These are phyloP conservation scores for Ogataea nakhonphanomensis DNA, from an alignment of 805 yeast genomes.

Conservation along the genomic window DNA sequence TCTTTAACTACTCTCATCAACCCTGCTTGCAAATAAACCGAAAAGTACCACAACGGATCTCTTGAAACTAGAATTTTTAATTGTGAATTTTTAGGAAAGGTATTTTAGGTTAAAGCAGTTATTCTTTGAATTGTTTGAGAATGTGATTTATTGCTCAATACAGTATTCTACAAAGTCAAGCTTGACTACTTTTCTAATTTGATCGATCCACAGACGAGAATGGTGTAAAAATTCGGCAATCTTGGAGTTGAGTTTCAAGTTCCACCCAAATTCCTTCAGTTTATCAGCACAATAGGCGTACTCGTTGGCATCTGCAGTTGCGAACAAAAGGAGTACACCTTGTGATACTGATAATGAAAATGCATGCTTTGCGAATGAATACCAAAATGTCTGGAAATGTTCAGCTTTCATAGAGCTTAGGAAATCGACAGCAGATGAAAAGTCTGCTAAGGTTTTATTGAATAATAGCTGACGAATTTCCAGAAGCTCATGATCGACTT, in stretches of 20 bases:
- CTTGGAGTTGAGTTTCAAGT: constrained; percentile 15
- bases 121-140: too few relatives aligned
- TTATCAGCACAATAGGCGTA: constrained; percentile 11
- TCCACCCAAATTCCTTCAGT: constrained; percentile 18
- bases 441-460: constrained; percentile 14
- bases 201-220: constrained; percentile 18
- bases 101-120: too few relatives aligned
- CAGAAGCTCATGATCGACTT: constrained; percentile 12
- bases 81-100: too few relatives aligned
- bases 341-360: constrained; percentile 13
- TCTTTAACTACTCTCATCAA: too few relatives aligned
- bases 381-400: constrained; percentile 21
- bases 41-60: too few relatives aligned
- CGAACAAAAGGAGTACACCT: constrained; percentile 10
- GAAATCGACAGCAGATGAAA: constrained; percentile 12
- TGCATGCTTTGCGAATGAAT: constrained; percentile 15
- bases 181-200: constrained; percentile 1
- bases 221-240: constrained; percentile 19
- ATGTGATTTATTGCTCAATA: too few relatives aligned
- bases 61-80: too few relatives aligned
- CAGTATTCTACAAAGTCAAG: neutral
- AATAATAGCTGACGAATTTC: constrained; percentile 7
- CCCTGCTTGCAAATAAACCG: too few relatives aligned
- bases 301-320: constrained; percentile 6
- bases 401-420: constrained; percentile 18